phyloP scores from a whole-genome alignment of 2,329 filamentous ascomycete species.

The Elsinoe necatrix region DNA sequence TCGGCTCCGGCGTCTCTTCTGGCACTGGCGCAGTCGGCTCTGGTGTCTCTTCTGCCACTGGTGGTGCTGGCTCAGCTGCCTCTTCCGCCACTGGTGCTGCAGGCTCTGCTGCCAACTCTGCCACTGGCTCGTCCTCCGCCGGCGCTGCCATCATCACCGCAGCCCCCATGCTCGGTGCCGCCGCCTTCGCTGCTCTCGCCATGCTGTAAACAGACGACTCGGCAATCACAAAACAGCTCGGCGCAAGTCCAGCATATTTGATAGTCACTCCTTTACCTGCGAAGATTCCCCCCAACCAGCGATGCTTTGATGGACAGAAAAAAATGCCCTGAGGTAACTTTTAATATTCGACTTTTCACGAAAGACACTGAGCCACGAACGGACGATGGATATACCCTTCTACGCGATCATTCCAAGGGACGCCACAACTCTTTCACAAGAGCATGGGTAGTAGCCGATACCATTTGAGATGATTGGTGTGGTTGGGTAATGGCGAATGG shows the following conservation, averaged over 20 bases:
- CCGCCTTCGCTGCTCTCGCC: conserved; percentile 37
- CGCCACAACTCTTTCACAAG: background rate
- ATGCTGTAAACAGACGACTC: conserved; percentile 18
- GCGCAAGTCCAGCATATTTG: background rate
- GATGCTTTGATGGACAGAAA: conserved; percentile 5
- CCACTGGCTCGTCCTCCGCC: conserved; percentile 17
- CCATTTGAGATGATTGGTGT: background rate
- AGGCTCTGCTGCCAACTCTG: conserved; percentile 15
- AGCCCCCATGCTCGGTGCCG: conserved; percentile 29
- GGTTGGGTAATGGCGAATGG: conserved; percentile 7
- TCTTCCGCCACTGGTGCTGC: conserved; percentile 15
- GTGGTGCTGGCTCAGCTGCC: conserved; percentile 18
- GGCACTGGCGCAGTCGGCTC: conserved; percentile 14
- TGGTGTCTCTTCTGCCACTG: conserved; percentile 17
- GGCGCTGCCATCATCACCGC: conserved; percentile 26
- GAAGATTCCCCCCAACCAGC: conserved; percentile 12
- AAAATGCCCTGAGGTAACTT: conserved; percentile 11
- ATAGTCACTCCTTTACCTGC: conserved; percentile 13
- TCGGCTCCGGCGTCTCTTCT: conserved; percentile 16
- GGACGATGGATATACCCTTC: background rate
- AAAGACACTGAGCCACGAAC: background rate
- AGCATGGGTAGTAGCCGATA: background rate
- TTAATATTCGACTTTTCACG: conserved; percentile 1
- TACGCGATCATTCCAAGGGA: background rate
- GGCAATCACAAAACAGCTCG: background rate